These are phyloP conservation scores for Periconia sp. DNA, from an alignment of 2,329 filamentous ascomycete species.

Conservation along the genomic window DNA sequence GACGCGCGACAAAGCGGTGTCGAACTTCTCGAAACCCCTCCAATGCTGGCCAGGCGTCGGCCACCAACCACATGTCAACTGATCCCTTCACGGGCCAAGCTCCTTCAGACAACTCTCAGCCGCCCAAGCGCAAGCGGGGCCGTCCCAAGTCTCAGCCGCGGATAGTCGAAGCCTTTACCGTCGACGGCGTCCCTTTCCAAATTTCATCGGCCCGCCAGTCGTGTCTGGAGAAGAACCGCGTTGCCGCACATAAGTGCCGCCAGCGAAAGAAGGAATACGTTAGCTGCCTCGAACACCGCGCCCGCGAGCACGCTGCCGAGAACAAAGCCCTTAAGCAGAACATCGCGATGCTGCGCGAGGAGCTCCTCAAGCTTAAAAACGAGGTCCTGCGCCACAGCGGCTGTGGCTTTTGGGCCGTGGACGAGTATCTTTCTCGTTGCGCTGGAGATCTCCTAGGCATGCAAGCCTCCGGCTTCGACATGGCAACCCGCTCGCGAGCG, in stretches of 20 bases:
- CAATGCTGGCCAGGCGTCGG: conserved; percentile 6
- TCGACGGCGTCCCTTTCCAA: conserved; percentile 37
- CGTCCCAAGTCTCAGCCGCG: conserved; percentile 38
- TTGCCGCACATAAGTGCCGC: conserved; percentile 74
- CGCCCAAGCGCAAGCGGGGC: conserved; percentile 40
- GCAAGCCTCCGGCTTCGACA: not conserved
- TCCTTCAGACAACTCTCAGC: conserved; percentile 22
- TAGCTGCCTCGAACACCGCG: conserved; percentile 51
- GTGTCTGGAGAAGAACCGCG: conserved; percentile 67
- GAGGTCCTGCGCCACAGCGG: no score
- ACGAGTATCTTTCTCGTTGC: no score
- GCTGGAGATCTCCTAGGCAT: no score
- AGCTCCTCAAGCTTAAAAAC: conserved; percentile 40
- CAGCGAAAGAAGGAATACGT: conserved; percentile 67
- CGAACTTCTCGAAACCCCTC: conserved; percentile 17
- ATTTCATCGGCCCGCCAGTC: conserved; percentile 39
- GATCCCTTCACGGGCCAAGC: conserved; percentile 2
- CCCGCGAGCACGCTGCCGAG: conserved; percentile 41
- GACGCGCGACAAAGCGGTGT: conserved; percentile 26
- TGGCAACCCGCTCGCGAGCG: not conserved
- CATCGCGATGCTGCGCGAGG: conserved; percentile 36
- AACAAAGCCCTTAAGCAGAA: conserved; percentile 39
- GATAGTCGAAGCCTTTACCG: conserved; percentile 31
- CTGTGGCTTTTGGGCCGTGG: no score
- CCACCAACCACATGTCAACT: conserved; percentile 6